phyloP scores from a whole-genome alignment of 495 filamentous ascomycete genomes.

The Penicillium fimorum region DNA sequence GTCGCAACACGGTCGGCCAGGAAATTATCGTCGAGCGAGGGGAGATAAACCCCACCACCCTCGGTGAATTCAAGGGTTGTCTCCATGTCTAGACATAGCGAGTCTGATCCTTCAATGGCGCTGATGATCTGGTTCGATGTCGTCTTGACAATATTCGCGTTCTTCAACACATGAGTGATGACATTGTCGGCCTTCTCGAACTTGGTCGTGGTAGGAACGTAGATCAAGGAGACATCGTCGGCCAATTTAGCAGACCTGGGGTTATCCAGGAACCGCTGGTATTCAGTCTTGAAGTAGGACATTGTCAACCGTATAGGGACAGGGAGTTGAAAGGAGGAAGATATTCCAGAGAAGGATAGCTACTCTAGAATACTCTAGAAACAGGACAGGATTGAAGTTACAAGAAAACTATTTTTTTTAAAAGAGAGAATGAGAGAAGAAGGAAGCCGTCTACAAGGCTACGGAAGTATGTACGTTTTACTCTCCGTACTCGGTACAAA shows the following conservation, averaged over 20 bases:
- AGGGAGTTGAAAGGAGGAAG: conserved; percentile 11
- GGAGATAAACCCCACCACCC: conserved; percentile 84
- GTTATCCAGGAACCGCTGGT: conserved; percentile 74
- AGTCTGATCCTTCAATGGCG: conserved; percentile 66
- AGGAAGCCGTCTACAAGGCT: background rate
- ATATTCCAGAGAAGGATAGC: background rate
- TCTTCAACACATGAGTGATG: conserved; percentile 68
- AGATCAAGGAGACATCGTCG: conserved; percentile 74
- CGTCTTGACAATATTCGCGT: conserved; percentile 67
- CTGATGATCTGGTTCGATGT: conserved; percentile 72
- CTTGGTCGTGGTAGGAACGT: conserved; percentile 84
- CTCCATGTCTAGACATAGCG: conserved; percentile 73
- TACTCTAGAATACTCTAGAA: background rate
- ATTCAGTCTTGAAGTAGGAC: conserved; percentile 63
- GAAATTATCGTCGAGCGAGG: conserved; percentile 91
- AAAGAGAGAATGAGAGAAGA: conserved; percentile 1
- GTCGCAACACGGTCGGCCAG: conserved; percentile 76
- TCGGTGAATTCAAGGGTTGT: conserved; percentile 77
- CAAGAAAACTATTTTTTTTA: conserved; percentile 3
- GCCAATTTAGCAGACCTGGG: conserved; percentile 65
- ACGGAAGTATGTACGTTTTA: background rate
- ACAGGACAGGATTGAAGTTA: conserved; percentile 2
- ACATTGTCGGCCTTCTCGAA: conserved; percentile 68
- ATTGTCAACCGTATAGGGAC: conserved; percentile 23
- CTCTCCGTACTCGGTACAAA: too few relatives aligned